Evolutionary conservation across 1,284 basidiomycete genomes (phyloP), one percentile per base, ranked within the genome.

Genomic region (Fomitopsis schrenkii): DNA sequence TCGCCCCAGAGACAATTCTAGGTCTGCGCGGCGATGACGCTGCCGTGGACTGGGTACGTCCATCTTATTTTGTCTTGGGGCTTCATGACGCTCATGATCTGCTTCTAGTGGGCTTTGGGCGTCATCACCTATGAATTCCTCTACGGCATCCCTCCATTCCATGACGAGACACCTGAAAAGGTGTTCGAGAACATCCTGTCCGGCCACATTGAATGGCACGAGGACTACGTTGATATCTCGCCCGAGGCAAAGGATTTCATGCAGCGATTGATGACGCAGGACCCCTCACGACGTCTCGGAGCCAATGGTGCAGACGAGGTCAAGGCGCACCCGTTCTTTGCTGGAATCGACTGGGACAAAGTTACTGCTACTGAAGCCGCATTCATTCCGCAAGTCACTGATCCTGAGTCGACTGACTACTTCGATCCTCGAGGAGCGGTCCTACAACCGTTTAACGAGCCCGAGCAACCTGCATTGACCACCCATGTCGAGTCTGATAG

Each of bases 141-240:
- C 40, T 99, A 97, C 69, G 96, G 97, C 3, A 86, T 95, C 44
- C 97, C 97, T 36, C 97, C 97, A 0, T 99, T 99, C 85, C 95
- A 99, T 70, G 97, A 94, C 54, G 94, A 97, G 63, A 93, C 93
- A 9, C 96, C 97, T 0, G 95, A 98, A 74, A 94, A 94, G 77
- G 96, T 99, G 5, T 99, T 99, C 71, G 96, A 98, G 78, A 99
- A 98, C 73, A 98, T 99, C 70, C 83, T 99, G 17, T 98, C 96
- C n/a, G 90, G 96, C 14, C 88, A 93, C 45, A 87, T 99, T 71
- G 90, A 97, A 65, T 99, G 96, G 96, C 92, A 97, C 69, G 94
- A 97, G 68, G 95, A 97, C 55, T 91, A 86, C 79, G 80, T 96
- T 35, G 95, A 98, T 61, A 86, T 94, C 65, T 93, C 94, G 7